Base-by-base conservation (phyloP, 305 asterid genomes). In the Fraxinus albicans region DNA sequence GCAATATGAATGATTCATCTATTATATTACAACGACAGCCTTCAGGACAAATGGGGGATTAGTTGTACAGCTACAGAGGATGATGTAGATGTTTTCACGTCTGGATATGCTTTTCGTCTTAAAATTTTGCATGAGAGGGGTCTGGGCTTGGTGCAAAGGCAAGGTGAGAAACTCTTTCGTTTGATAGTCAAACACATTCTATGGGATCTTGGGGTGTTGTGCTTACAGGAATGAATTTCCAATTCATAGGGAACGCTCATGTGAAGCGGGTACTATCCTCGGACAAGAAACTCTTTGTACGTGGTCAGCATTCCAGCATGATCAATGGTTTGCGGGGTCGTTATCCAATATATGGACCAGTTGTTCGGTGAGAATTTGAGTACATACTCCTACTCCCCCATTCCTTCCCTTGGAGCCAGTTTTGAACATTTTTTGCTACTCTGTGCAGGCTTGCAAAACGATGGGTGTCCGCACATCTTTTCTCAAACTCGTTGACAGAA, bases 21-120 rank as follows among this genome's bases (percentile, higher is more conserved):
- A 87, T 82, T 77, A 60, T 80, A 75, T 70, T 78, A 78, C 84
- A 19, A 82, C 88, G 85, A 79, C 92, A 97, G 99, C 87, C 98
- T 97, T 86, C 93, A 92, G 80, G 85, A 86, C 81, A 91, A 89
- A 75, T 87, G 86, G 85, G 94, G 98, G 82, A 90, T 92, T 87
- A 70, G 82, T 65, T 91, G 93, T 86, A 89, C 92, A 10, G 96
- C 98, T 78, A 90, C 98, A 40, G 99, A 93, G 88, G 93, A 94
- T 86, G 93, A 93, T 83, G 96, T 94, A 38, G 98, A 97, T 88
- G 86, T 97, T 88, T 86, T 95, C 78, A 86, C 91, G 90, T 93
- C 97, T 70, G 99, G 99, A 83, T 97, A 93, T 89, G 97, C 97
- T 81, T 97, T 97, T 91, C 98, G 98, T 81, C 95, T 97, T 55